Evolutionary conservation across 768 basidiomycete species (phyloP).

Genomic region (Dendrothele bispora): DNA sequence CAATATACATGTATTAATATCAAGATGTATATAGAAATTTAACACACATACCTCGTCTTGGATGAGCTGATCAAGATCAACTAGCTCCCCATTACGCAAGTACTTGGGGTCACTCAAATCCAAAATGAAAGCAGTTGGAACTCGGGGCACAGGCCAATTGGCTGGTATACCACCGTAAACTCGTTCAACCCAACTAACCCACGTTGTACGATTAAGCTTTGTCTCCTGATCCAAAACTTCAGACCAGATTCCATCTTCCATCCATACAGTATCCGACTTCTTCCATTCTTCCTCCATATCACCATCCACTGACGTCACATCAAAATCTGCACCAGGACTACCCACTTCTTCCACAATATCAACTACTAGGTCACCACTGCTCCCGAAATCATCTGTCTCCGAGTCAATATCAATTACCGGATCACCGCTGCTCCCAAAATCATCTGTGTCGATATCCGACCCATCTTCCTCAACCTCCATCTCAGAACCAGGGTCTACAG

Average conservation of each 20-base stretch:
- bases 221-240: not conserved
- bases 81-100: not conserved
- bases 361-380: not conserved
- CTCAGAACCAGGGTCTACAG: too few species aligned
- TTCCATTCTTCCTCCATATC: not conserved
- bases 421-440: not conserved
- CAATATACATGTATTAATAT: too few species aligned
- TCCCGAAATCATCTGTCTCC: not conserved
- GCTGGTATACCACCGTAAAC: not conserved
- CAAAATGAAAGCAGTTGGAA: not conserved
- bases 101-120: not conserved
- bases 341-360: not conserved
- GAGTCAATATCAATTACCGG: not conserved
- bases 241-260: not conserved
- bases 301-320: not conserved
- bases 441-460: not conserved
- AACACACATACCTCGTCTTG: not conserved
- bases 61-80: not conserved
- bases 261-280: not conserved
- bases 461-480: not conserved
- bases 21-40: not conserved
- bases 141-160: not conserved
- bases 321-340: not conserved
- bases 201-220: not conserved
- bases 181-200: not conserved